These are phyloP conservation scores for Cucumis cinereus DNA, from an alignment of 306 rosid species.

Conservation along the genomic window DNA sequence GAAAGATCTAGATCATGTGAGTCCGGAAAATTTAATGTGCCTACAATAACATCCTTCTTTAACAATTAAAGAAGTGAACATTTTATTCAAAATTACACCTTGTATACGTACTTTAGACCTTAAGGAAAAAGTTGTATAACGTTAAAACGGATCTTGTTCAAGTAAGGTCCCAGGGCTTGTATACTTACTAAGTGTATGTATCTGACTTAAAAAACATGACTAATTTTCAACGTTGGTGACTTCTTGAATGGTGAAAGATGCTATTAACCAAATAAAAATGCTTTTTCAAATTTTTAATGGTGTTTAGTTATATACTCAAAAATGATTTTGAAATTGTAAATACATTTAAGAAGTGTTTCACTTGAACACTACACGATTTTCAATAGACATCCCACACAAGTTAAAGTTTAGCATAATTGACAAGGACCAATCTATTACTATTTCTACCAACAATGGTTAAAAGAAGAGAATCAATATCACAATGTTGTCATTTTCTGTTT, in stretches of 20 bases:
- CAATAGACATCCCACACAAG: not conserved
- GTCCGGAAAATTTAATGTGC: not conserved
- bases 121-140: too few species aligned
- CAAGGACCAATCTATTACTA: not conserved
- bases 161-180: not conserved
- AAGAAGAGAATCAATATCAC: not conserved
- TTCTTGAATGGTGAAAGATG: not conserved
- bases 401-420: not conserved
- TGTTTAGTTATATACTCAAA: not conserved
- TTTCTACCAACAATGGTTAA: not conserved
- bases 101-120: too few species aligned
- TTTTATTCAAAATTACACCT: not conserved
- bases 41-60: not conserved
- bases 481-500: not conserved
- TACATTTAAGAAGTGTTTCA: not conserved
- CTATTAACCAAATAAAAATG: not conserved
- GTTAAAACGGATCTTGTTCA: too few species aligned
- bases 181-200: not conserved
- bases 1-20: not conserved
- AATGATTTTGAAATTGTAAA: not conserved
- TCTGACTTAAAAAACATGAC: not conserved
- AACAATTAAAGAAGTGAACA: not conserved
- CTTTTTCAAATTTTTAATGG: not conserved
- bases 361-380: not conserved
- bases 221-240: not conserved